Base-by-base conservation (phyloP, 140 eudicot species). In the Anethum foeniculum region DNA sequence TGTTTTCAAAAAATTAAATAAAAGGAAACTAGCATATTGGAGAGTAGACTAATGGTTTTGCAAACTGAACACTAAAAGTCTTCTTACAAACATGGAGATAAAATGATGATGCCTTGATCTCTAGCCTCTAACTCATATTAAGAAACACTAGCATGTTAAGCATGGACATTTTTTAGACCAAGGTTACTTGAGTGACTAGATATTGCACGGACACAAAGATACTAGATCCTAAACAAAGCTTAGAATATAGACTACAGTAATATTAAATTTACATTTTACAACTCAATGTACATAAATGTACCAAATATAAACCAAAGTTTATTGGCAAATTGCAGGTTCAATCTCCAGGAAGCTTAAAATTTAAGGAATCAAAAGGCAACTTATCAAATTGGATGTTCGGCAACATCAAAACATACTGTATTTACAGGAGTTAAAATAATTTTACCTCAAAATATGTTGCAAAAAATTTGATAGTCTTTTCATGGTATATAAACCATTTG, bases 91-190 rank as follows among this genome's bases (percentile, higher is more conserved):
- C 77, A 52, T 56, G 38, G 9, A 48, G 71, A n/a, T 27, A 75
- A 12, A 52, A 41, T 27, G 3, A 36, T 15, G 54, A 48, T 51
- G 16, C 28, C 47, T 49, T 62, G 19, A 76, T 7, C 44, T 54
- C 80, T 76, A 30, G 36, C 7, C 80, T 34, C 60, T 34, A 77
- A 77, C 36, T 62, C 36, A n/a, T 62, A 62, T 62, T 56, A 52
- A 52, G 54, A 77, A 78, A 68, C n/a, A 67, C 16, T 38, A 78
- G 23, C 58, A 67, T 23, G 56, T 60, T 58, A 11, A 23, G 38
- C 74, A 68, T 5, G 10, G 74, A 74, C 36, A 44, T 15, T 32
- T 54, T 77, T 2, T 23, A 71, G 6, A 51, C 52, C 38, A 9
- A 27, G 8, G 73, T n/a, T 27, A 79, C 28, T 41, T 60, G 28